Conservation (phyloP, 2,329 filamentous ascomycete genomes). For the Paecilomyces formosus region DNA sequence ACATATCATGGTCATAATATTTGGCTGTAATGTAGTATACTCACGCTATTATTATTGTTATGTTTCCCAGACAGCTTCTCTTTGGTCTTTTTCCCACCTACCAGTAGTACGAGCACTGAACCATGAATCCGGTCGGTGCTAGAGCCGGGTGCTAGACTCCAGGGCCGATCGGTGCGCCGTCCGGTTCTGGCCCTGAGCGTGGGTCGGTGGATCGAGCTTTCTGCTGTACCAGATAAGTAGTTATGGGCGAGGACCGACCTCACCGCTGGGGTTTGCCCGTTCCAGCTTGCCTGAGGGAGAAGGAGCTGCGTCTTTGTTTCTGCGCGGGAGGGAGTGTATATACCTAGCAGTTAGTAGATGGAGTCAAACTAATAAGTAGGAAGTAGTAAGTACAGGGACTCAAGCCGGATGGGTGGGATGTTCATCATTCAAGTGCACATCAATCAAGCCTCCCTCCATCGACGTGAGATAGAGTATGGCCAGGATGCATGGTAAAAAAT, state of each 20-base stretch:
- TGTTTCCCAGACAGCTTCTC: no score
- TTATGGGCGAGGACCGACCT: background rate
- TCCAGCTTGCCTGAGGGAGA: background rate
- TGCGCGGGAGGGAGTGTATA: no score
- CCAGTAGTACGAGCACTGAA: no score
- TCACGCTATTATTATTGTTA: no score
- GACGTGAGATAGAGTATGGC: no score
- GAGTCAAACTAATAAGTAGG: no score
- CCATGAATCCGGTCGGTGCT: background rate
- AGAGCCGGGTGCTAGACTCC: background rate
- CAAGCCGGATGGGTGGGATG: background rate
- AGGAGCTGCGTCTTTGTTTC: background rate
- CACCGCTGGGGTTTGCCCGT: background rate
- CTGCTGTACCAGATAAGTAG: background rate
- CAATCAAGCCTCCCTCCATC: no score
- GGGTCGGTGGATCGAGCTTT: background rate
- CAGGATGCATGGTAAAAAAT: no score
- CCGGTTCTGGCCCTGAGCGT: background rate
- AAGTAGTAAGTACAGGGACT: no score
- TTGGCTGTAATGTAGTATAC: no score
- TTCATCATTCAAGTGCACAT: background rate
- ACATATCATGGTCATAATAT: background rate
- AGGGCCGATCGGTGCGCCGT: background rate
- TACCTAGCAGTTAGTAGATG: no score
- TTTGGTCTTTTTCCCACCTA: background rate